Percentiles rank a stretch among this genome's conserved stretches.
These are phyloP conservation scores for Trypanosoma congolense DNA, from an alignment of 208 protist genomes.

Conservation along the genomic window DNA sequence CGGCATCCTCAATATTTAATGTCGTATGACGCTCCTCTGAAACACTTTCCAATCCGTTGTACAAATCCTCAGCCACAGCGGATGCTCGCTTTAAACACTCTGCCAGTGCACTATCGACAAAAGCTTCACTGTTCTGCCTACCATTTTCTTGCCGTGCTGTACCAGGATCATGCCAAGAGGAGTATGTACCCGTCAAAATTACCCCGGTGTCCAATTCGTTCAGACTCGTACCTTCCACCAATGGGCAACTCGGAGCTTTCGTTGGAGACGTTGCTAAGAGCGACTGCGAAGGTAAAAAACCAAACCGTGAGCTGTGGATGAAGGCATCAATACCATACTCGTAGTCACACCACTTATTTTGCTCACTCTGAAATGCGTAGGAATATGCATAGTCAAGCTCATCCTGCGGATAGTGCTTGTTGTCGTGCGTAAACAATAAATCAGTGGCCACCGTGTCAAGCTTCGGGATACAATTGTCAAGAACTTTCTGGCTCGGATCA, in stretches of 20 bases:
- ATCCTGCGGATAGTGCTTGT: conserved; percentile 17
- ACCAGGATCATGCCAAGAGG: too few relatives aligned
- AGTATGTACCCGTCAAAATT: too few relatives aligned
- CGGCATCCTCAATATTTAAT: too few relatives aligned
- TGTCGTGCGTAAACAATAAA: conserved; percentile 9
- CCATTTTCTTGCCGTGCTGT: too few relatives aligned
- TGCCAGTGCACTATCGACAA: too few relatives aligned
- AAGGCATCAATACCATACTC: conserved; percentile 67
- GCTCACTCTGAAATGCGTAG: background rate
- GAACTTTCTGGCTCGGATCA: background rate
- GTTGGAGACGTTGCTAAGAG: conserved; percentile 25
- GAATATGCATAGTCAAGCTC: conserved; percentile 1
- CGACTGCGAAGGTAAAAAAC: conserved; percentile 54
- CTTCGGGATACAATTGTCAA: background rate
- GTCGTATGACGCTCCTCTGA: too few relatives aligned
- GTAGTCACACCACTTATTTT: conserved; percentile 1
- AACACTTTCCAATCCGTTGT: too few relatives aligned
- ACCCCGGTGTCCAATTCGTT: too few relatives aligned
- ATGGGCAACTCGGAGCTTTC: background rate
- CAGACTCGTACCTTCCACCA: too few relatives aligned
- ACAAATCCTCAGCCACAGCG: too few relatives aligned
- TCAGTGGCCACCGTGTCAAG: background rate
- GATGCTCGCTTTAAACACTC: too few relatives aligned
- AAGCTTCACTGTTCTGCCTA: too few relatives aligned
- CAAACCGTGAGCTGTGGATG: conserved; percentile 55